Evolutionary conservation across 2,329 filamentous ascomycete genomes (phyloP), one percentile per base, ranked within the genome.

Genomic region (Xylariaceae sp.): DNA sequence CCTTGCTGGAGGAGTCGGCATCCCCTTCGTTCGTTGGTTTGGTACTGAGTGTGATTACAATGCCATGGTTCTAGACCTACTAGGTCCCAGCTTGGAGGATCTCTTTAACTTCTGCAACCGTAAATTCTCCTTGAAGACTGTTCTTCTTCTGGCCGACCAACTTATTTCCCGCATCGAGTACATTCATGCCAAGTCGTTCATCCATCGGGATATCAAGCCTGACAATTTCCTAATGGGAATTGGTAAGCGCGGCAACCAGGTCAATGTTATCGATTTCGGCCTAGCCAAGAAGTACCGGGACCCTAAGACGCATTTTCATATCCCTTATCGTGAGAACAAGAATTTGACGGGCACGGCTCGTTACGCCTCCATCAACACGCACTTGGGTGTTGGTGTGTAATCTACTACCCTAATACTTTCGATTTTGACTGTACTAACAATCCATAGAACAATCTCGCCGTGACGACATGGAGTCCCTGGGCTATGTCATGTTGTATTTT

Each of bases 81-180:
- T 99, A 53, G 94, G 94, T 32, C 94, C 94, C 64, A 94, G 89
- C 70, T 79, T 99, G 75, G 94, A 99, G 77, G 94, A 99, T 72
- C 84, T 99, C 27, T 99, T 99, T 90, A 97, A 99, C 85, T 97
- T 97, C 77, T 99, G 94, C 86, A 97, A 97, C 86, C 89, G 94
- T 75, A 97, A 97, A 75, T 99, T 97, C 81, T 97, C 94, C 10
- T 80, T 99, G 65, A 99, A 99, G 88, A 99, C 94, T 1, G 94
- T 99, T 23, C 83, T 99, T 36, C 85, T 99, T 21, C 85, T 99
- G 43, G 94, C 94, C 71, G 94, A 99, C 69, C 94, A 99, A 80
- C 87, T 97, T 75, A 97, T 99, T 74, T 97, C 93, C 63, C 92
- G 94, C 68, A 97, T 99, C 75, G 94, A 99, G 78, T 97, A 97